Percentiles rank a stretch among this genome's conserved stretches.
Conservation (phyloP, 1,139 yeast genomes). For the Suhomyces terraborum region DNA sequence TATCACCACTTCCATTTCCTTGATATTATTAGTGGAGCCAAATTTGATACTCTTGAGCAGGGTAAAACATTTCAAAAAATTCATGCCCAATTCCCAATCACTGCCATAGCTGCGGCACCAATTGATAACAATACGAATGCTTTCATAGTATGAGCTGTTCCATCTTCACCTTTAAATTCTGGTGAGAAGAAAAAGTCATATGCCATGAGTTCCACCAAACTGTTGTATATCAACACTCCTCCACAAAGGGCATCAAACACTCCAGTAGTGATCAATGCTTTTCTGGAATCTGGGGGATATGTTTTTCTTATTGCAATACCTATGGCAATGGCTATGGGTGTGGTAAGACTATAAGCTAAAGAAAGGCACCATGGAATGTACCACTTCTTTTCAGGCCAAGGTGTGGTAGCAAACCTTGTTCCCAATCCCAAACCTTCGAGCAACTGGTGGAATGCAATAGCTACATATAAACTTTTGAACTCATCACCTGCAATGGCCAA, state of each 20-base stretch:
- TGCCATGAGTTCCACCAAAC: conserved; percentile 45
- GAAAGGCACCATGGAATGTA: conserved; percentile 40
- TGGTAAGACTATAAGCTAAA: conserved; percentile 33
- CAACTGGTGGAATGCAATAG: conserved; percentile 43
- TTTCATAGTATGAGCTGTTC: conserved; percentile 21
- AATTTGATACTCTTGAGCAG: too few relatives aligned
- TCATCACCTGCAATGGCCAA: conserved; percentile 43
- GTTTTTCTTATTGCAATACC: conserved; percentile 40
- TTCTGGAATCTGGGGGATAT: conserved; percentile 37
- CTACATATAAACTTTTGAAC: conserved; percentile 38
- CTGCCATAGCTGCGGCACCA: conserved; percentile 26
- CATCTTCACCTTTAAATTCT: conserved; percentile 26
- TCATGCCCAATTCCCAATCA: conserved; percentile 27
- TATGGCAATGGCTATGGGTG: conserved; percentile 40
- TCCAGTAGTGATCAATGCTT: conserved; percentile 39
- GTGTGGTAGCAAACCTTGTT: conserved; percentile 39
- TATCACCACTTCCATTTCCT: too few relatives aligned
- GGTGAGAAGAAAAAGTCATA: conserved; percentile 37
- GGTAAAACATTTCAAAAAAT: too few relatives aligned
- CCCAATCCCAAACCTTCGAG: conserved; percentile 48
- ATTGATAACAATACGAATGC: conserved; percentile 27
- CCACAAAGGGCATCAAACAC: conserved; percentile 40
- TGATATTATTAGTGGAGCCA: too few relatives aligned
- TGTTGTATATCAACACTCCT: conserved; percentile 42
- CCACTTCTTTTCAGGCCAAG: conserved; percentile 35